Base-by-base conservation (phyloP, 2,329 filamentous ascomycete genomes). In the Cordyceps cateniannulata region DNA sequence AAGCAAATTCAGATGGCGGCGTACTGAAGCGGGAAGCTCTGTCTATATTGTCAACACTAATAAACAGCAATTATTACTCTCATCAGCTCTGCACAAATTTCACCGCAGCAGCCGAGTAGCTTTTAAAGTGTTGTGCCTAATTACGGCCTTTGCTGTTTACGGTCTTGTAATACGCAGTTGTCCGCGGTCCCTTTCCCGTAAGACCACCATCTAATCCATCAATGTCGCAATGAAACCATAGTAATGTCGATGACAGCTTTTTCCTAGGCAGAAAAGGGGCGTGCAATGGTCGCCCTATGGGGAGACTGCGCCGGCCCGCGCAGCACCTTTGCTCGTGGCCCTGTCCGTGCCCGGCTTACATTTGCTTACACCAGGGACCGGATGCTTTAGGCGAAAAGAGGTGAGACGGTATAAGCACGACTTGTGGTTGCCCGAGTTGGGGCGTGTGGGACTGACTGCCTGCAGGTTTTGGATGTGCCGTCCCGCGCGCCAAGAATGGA, bases 361-460 rank as follows among this genome's bases (percentile, higher is more conserved):
- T 35, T 9, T 60, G 58, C 58, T 54, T 53, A 60, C 49, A 38
- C 40, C 25, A 40, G 50, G 25, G 35, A 45, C 25, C 38, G 54
- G 42, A 40, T 49, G 44, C 44, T 57, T 57, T 57, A 24, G 53
- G 42, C 49, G 22, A 59, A 51, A n/a, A 42, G 25, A 32, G 42
- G 58, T 60, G 32, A 60, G 58, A 60, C 58, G 58, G 58, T 60
- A 60, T 60, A 60, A 60, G 58, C 58, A 60, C 58, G 29, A 60
- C 10, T n/a, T 27, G 32, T 22, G 16, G 58, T 24, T 49, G 20
- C 29, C 27, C 18, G n/a, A 60, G 16, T 53, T 40, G 58, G 20
- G 29, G 32, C 38, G 40, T 40, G 58, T 42, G 22, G 44, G 48
- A 10, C 25, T 40, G n/a, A n/a, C n/a, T n/a, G n/a, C n/a, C n/a